phyloP scores from a whole-genome alignment of 495 filamentous ascomycete species.

The Coniosporium apollinis region DNA sequence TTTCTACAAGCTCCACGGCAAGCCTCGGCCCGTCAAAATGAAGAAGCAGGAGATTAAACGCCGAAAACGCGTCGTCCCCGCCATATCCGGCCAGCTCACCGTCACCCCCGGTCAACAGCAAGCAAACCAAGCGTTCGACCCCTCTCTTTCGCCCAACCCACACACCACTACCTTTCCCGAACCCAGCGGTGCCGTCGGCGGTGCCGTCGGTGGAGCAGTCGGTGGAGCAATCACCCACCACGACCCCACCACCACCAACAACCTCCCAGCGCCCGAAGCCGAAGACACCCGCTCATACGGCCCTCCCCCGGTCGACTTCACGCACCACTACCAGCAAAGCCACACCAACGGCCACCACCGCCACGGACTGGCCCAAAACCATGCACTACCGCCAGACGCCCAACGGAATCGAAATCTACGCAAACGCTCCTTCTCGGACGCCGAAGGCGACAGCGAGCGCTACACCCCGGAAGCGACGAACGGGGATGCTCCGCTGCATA shows the following conservation, averaged over 20 bases:
- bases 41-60: slow-evolving; percentile 95
- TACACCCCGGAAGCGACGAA: slow-evolving; percentile 14
- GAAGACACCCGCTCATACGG: slow-evolving; percentile 1
- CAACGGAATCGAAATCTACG: slow-evolving; percentile 35
- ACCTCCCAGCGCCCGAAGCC: not conserved
- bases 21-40: slow-evolving; percentile 86
- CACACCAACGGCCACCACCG: slow-evolving; percentile 9
- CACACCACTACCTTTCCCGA: slow-evolving; percentile 5
- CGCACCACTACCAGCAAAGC: slow-evolving; percentile 12
- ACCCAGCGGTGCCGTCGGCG: slow-evolving; percentile 8
- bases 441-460: slow-evolving; percentile 27
- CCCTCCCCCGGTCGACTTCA: slow-evolving; percentile 21
- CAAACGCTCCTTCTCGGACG: slow-evolving; percentile 50
- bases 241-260: not conserved
- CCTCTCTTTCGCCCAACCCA: slow-evolving; percentile 3
- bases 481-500: not conserved
- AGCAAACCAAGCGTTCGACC: slow-evolving; percentile 10
- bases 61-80: slow-evolving; percentile 87
- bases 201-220: too few species aligned
- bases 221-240: slow-evolving; percentile 2
- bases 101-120: slow-evolving; percentile 18
- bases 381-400: slow-evolving; percentile 36
- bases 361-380: slow-evolving; percentile 20
- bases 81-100: slow-evolving; percentile 36
- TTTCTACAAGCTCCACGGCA: slow-evolving; percentile 94